Conservation (phyloP, 805 yeast genomes). For the Yarrowia divulgata region DNA sequence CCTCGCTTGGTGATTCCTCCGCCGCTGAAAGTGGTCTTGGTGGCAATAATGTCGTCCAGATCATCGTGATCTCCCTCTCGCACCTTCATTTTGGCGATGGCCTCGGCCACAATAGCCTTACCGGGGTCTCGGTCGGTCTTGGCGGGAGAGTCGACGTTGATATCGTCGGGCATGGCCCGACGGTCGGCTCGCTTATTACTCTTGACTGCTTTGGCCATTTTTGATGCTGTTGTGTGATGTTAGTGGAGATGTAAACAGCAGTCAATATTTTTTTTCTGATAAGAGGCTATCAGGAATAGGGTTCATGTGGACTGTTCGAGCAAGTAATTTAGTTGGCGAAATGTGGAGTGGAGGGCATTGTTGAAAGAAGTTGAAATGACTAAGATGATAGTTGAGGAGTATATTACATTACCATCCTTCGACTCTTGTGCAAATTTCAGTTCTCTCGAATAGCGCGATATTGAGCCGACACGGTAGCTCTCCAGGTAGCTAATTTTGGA, state of each 20-base stretch:
- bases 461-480: too few species aligned
- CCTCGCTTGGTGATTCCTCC: slow-evolving; percentile 37
- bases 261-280: slow-evolving; percentile 18
- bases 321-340: background rate
- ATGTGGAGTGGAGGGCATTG: background rate
- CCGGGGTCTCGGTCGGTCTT: slow-evolving; percentile 32
- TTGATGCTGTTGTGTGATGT: background rate
- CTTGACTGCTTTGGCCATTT: slow-evolving; percentile 17
- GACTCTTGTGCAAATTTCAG: too few species aligned
- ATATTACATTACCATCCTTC: too few species aligned
- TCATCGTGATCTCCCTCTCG: slow-evolving; percentile 36
- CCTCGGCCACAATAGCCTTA: slow-evolving; percentile 30
- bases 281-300: slow-evolving; percentile 31
- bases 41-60: slow-evolving; percentile 27
- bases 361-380: background rate
- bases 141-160: slow-evolving; percentile 5
- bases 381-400: too few species aligned
- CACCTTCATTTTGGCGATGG: slow-evolving; percentile 38
- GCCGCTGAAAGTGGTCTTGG: slow-evolving; percentile 21
- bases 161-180: slow-evolving; percentile 37
- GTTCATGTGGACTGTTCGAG: background rate
- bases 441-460: too few species aligned
- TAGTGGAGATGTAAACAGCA: background rate
- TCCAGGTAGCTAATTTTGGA: too few species aligned
- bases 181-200: slow-evolving; percentile 37